Conservation (phyloP, 306 rosid species). For the Fragaria vesca region DNA sequence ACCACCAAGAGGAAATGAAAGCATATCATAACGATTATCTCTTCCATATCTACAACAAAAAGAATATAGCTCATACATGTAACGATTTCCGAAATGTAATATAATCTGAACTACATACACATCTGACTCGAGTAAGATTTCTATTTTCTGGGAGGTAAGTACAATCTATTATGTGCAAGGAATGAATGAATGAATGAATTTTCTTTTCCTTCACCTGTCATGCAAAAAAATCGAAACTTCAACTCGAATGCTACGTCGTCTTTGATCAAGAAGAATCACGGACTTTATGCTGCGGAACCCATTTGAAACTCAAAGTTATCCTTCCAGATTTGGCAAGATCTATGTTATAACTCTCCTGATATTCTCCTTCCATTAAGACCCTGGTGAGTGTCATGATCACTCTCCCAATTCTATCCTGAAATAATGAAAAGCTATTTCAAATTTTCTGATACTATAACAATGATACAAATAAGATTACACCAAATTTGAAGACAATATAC, state of each 20-base stretch:
- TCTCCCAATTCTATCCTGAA: conserved; percentile 76
- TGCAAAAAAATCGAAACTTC: not conserved
- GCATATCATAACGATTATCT: not conserved
- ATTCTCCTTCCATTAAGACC: conserved; percentile 70
- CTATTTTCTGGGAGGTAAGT: not conserved
- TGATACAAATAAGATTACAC: not conserved
- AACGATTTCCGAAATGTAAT: not conserved
- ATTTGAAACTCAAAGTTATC: conserved; percentile 52
- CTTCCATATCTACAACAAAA: not conserved
- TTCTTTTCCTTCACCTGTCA: not conserved
- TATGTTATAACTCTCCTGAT: conserved; percentile 44
- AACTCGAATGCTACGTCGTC: conserved; percentile 7
- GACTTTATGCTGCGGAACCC: conserved; percentile 63
- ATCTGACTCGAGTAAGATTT: not conserved
- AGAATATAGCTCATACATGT: not conserved
- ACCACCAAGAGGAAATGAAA: not conserved
- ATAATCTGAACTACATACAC: not conserved
- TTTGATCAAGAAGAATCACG: conserved; percentile 36
- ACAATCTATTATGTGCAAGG: not conserved
- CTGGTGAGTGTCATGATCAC: conserved; percentile 76
- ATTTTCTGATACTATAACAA: not conserved
- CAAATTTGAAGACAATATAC: conserved; percentile 39
- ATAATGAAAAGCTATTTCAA: not conserved
- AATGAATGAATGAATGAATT: not conserved
- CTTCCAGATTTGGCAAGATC: conserved; percentile 75